Base-by-base conservation (phyloP, 2,329 filamentous ascomycete genomes). In the Fusarium circinatum region DNA sequence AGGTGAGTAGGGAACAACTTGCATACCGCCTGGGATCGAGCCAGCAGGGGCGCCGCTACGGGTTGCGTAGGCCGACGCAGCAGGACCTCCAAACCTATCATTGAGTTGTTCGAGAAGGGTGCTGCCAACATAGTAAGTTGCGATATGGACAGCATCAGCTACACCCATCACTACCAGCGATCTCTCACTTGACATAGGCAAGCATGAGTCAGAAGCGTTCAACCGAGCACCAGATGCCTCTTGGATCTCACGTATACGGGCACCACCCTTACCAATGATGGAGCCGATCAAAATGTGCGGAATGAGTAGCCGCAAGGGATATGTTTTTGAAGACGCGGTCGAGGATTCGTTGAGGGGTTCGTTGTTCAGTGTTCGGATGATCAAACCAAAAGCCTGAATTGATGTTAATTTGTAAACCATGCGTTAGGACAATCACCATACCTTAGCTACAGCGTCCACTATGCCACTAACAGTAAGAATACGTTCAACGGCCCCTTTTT, bases 131-230 rank as follows among this genome's bases (percentile, higher is more conserved):
- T 99, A 99, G 86, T 98, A 99, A 42, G 96, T 98, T 55, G 96
- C 96, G 83, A 99, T 99, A 85, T 99, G 96, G 55, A 99, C 96
- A 66, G 96, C 96, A 85, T 99, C 96, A 61, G 96, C 96, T 66
- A 99, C 96, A 82, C 96, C 96, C 84, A 98, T 94, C 36, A 99
- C 95, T 58, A 99, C 96, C 55, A 99, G 90, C n/a, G 96, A 98
- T 54, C 96, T 94, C 85, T 99, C 96, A 68, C 95, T 97, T 24
- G 96, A 99, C 70, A 98, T 89, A 55, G 96, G 96, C 63, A 99
- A 89, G 81, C 95, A 97, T 10, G 95, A 93, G 82, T 98, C 96
- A 12, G 96, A 99, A 32, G 96, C 96, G 83, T 99, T 99, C 51
- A 99, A 89, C 71, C 97, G 93, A 61, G 96, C 96, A 69, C 97